Evolutionary conservation across 148 eudicot species (phyloP).

Genomic region (Persicaria tinctoria): DNA sequence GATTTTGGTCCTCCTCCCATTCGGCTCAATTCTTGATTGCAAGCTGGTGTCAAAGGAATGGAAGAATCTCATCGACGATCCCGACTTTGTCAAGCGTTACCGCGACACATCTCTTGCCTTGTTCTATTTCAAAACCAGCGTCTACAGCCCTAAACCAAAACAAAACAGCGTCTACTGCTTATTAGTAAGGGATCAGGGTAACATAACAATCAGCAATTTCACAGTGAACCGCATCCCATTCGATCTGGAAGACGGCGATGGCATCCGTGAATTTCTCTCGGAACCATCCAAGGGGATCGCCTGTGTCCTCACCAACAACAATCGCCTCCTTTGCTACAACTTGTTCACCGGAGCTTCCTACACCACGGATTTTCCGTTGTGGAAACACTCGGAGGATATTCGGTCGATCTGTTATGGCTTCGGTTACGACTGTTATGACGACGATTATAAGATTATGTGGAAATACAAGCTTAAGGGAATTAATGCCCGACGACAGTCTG

Average conservation of each 20-base stretch:
- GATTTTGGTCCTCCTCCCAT: neutral
- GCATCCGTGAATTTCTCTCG: neutral
- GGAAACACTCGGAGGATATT: no score
- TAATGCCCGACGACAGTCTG: neutral
- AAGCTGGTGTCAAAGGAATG: neutral
- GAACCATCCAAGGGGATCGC: neutral
- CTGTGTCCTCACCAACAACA: neutral
- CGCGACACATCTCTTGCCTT: neutral
- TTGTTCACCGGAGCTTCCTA: neutral
- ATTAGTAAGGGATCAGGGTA: neutral
- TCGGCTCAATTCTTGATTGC: neutral
- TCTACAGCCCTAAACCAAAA: no score
- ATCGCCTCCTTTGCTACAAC: neutral
- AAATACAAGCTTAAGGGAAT: no score
- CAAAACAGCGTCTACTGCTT: no score
- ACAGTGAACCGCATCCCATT: neutral
- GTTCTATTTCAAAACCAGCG: no score
- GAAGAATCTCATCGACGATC: neutral
- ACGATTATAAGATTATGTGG: neutral
- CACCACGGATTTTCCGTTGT: no score
- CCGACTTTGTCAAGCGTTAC: neutral
- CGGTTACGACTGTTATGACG: neutral
- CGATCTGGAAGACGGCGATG: neutral
- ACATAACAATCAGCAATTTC: no score
- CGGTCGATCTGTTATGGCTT: neutral